Percentiles rank a stretch among this genome's conserved stretches.
Conservation (phyloP, 768 basidiomycete genomes). For the Amyloporia xantha region DNA sequence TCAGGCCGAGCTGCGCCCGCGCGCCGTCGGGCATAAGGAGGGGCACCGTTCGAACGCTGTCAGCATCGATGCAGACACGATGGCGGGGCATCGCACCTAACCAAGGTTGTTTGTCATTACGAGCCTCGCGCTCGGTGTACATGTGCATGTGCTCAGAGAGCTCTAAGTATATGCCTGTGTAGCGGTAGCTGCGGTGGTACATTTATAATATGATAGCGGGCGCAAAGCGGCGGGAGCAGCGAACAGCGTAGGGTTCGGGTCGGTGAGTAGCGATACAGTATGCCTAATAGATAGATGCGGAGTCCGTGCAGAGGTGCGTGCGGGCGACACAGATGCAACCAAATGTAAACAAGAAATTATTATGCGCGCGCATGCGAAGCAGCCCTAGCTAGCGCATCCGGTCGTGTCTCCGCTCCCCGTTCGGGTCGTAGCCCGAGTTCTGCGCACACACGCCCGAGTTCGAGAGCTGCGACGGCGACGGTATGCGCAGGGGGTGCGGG, state of each 20-base stretch:
- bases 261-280: slow-evolving; percentile 7
- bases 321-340: slow-evolving; percentile 2
- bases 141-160: slow-evolving; percentile 1
- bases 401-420: slow-evolving; percentile 13
- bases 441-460: background rate
- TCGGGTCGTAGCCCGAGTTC: slow-evolving; percentile 10
- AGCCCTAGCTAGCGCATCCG: slow-evolving; percentile 13
- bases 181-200: slow-evolving; percentile 1
- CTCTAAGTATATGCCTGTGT: slow-evolving; percentile 2
- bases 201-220: background rate
- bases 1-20: background rate
- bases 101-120: background rate
- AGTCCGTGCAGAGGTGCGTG: slow-evolving; percentile 1
- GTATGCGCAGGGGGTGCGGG: slow-evolving; percentile 1
- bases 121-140: background rate
- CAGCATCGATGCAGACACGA: slow-evolving; percentile 1
- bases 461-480: slow-evolving; percentile 5
- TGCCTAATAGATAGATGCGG: background rate
- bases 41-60: background rate
- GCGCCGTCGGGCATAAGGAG: too few relatives aligned
- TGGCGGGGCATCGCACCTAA: background rate
- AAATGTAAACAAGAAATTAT: slow-evolving; percentile 1
- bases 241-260: background rate
- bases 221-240: slow-evolving; percentile 1
- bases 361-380: background rate